Evolutionary conservation across 176 grass and related monocot species (phyloP).

Genomic region (Triticum urartu): DNA sequence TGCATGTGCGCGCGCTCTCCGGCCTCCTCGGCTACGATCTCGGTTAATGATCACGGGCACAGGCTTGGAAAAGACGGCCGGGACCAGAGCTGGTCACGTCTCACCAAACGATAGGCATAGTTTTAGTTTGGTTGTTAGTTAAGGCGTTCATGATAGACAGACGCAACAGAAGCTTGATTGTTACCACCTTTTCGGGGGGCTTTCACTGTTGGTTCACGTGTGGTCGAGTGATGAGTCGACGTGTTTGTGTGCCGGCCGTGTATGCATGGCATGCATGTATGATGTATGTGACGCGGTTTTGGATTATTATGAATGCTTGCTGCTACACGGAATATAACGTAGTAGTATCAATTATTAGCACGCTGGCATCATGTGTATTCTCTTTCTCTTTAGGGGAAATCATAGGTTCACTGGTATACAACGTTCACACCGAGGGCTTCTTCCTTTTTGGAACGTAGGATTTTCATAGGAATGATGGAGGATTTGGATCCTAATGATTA

Average conservation of each 20-base stretch:
- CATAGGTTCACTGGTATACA: background rate
- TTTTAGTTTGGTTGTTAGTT: background rate
- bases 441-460: no score
- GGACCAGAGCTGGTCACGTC: background rate
- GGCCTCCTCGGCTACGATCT: background rate
- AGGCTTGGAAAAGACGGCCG: background rate
- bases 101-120: background rate
- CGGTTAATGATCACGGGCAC: background rate
- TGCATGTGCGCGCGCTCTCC: background rate
- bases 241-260: conserved; percentile 2
- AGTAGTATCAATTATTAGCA: background rate
- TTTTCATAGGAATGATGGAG: no score
- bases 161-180: background rate
- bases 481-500: no score
- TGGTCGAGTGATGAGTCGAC: background rate
- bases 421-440: background rate
- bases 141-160: background rate
- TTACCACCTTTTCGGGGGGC: background rate
- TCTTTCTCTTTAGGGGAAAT: background rate
- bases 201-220: background rate
- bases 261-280: background rate
- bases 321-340: background rate
- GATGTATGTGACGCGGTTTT: background rate
- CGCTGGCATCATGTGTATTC: background rate
- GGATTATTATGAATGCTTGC: background rate